Evolutionary conservation across 129 eudicot species (phyloP), one percentile per base, ranked within the genome.

Genomic region (Lonicera japonica): DNA sequence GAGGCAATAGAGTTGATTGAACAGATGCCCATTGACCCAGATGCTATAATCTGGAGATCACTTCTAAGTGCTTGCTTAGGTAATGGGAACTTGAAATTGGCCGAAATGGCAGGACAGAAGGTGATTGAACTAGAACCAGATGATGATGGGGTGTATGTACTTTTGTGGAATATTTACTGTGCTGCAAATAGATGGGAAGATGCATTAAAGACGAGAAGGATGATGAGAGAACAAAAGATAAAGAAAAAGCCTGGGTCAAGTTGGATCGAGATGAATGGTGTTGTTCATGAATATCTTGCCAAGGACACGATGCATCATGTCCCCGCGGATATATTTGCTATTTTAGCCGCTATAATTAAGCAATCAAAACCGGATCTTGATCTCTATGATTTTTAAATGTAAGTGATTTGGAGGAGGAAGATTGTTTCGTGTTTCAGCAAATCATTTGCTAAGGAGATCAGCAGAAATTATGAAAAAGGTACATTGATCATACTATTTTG

Each of bases 11-110:
- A 52, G 68, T 53, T 79, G 64, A 79, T 82, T 54, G 77, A 76
- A 18, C 48, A 56, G 18, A 82, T 86, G 89, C 89, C 89, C 25
- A 46, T 86, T 65, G 62, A 77, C 51, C 95, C 95, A 8, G 95
- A 86, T 68, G 86, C 84, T 60, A 86, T 86, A 21, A 86, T 86
- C 17, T 86, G 95, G 89, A 82, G 89, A 57, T 82, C 95, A 8
- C 63, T 86, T 47, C 63, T 86, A 3, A 75, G 76, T 70, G 77
- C 77, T 54, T 86, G 80, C 68, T 57, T 82, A 65, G 70, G 68
- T n/a, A 71, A 68, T 24, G 59, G 78, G 56, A 69, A 82, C 43
- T 23, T 77, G 34, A 70, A 57, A 8, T 75, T 79, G 56, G 89
- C 84, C 64, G 95, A 82, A 77, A 50, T 74, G 63, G 89, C 76